Base-by-base conservation (phyloP, 345 rosid genomes). In the Triadica sebifera region DNA sequence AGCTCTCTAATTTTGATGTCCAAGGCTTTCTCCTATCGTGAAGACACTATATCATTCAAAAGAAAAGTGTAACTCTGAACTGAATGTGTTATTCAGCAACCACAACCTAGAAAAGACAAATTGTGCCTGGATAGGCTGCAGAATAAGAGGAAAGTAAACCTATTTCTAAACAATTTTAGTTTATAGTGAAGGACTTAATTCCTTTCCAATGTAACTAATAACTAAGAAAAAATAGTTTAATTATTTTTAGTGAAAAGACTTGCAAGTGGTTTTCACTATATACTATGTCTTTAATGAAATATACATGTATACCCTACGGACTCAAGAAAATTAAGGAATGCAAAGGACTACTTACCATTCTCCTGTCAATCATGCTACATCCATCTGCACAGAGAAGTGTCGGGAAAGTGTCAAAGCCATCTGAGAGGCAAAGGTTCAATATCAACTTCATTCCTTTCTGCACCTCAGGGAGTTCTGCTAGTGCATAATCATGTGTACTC, bases 311-410 rank as follows among this genome's bases (percentile, higher is more conserved):
- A 29, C 5, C 46, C 46, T 4, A 43, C 8, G 5, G 46, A 29
- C 2, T 29, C 34, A 29, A 29, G 34, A 29, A 29, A 29, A 29
- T 29, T 43, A 5, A 75, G 22, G 46, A 22, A 16, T 25, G 39
- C 19, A 53, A 45, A 38, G 53, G 37, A 64, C 24, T 50, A 81
- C 83, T 86, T 66, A 86, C 89, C 89, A 87, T 85, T 73, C 89
- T 84, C 72, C 89, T 71, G 77, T 87, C 93, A 67, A 87, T 87
- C 91, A 89, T 86, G 83, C 88, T 82, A 67, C 89, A 86, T 1
- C 91, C 93, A 77, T 86, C 87, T 58, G 89, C 89, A 49, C 91
- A 86, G n/a, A 87, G 76, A 72, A 87, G 89, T 37, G 91, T 87
- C 3, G 91, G 88, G 55, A 86, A 89, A 58, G 87, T 89, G 78